A percentile compares a stretch with the other conserved stretches of the same genome.
phyloP scores from a whole-genome alignment of 805 yeast species.

The Barnettozyma salicaria region DNA sequence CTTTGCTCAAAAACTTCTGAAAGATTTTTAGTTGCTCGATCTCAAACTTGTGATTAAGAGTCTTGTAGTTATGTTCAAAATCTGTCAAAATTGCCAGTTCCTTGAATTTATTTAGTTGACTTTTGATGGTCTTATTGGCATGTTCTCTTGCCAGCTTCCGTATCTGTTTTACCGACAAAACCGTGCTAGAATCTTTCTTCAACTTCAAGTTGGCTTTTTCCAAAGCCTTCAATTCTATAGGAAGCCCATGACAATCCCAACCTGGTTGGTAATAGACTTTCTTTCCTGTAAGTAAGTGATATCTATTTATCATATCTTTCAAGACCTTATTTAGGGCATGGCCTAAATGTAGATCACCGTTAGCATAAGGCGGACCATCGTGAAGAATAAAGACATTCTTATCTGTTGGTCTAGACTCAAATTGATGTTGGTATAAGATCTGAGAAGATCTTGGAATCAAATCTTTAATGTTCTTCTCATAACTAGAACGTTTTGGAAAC shows the following conservation, averaged over 20 bases:
- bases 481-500: constrained; percentile 57
- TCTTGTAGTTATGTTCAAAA: constrained; percentile 66
- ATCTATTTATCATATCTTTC: constrained; percentile 80
- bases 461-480: constrained; percentile 35
- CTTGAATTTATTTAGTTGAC: constrained; percentile 59
- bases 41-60: constrained; percentile 69
- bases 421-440: constrained; percentile 63
- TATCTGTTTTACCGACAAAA: constrained; percentile 44
- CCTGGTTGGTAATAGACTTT: constrained; percentile 79
- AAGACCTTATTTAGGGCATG: constrained; percentile 87
- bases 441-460: constrained; percentile 50
- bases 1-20: constrained; percentile 53
- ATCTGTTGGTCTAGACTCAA: constrained; percentile 23
- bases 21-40: constrained; percentile 69
- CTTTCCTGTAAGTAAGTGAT: constrained; percentile 55
- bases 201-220: constrained; percentile 35
- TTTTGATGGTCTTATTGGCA: constrained; percentile 60
- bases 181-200: constrained; percentile 29
- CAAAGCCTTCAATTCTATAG: constrained; percentile 86
- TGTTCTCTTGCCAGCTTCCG: constrained; percentile 61
- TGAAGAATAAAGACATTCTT: constrained; percentile 61
- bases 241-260: constrained; percentile 99
- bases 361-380: constrained; percentile 99
- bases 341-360: constrained; percentile 87
- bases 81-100: constrained; percentile 79